Conservation (phyloP, 2,329 filamentous ascomycete genomes). For the Amauroascus niger region DNA sequence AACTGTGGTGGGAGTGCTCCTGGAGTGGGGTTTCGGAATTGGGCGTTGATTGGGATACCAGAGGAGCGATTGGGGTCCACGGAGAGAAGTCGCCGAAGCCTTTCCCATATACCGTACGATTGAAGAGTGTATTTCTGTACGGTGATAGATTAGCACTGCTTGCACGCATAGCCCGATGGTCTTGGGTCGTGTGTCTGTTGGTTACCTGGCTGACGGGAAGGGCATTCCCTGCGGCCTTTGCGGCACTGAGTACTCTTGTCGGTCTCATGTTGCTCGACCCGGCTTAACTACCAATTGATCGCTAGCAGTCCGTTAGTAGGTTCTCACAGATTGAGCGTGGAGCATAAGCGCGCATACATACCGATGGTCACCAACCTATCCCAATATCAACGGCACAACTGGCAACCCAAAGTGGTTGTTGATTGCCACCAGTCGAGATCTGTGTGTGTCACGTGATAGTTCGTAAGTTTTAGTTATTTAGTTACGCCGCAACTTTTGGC, state of each 20-base stretch:
- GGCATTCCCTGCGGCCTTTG: conserved; percentile 31
- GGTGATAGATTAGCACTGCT: background rate
- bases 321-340: background rate
- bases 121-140: conserved; percentile 89
- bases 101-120: conserved; percentile 79
- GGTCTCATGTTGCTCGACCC: conserved; percentile 17
- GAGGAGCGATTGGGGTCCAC: conserved; percentile 82
- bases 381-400: background rate
- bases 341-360: background rate
- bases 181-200: background rate
- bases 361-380: background rate
- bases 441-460: background rate
- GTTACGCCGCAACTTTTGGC: no score
- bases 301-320: background rate
- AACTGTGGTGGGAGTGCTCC: conserved; percentile 58
- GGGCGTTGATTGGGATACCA: conserved; percentile 83
- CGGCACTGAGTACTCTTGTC: conserved; percentile 30
- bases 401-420: background rate
- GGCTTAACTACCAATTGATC: background rate
- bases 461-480: no score
- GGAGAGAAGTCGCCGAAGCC: conserved; percentile 64
- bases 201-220: conserved; percentile 33
- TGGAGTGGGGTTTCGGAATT: conserved; percentile 79
- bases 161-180: background rate
- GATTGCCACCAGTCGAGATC: no score